Evolutionary conservation across 257 asterid genomes (phyloP).

Genomic region (Fraxinus cuspidata): DNA sequence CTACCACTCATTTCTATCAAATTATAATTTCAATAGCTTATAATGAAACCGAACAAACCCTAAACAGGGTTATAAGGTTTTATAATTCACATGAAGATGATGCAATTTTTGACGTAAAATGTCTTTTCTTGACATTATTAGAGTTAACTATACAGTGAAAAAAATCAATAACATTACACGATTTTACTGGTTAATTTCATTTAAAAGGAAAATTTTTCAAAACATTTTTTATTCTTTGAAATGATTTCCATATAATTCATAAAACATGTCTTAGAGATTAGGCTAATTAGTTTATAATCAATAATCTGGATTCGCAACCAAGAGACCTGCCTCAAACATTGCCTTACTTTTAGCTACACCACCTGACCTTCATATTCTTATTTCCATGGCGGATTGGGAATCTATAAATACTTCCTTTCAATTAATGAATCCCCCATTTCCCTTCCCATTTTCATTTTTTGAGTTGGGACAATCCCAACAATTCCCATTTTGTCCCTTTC

Average conservation of each 20-base stretch:
- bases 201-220: no score
- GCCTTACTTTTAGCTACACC: conserved; percentile 4
- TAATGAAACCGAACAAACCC: no score
- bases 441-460: background rate
- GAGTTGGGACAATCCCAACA: background rate
- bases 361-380: background rate
- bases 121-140: no score
- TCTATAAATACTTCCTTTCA: background rate
- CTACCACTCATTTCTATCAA: no score
- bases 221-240: background rate
- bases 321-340: background rate
- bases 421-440: background rate
- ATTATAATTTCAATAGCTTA: no score
- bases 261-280: background rate
- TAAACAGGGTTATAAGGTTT: no score
- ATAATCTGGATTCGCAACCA: background rate
- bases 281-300: background rate
- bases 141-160: no score
- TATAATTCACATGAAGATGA: no score
- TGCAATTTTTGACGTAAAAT: no score
- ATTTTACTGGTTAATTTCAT: no score
- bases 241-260: no score
- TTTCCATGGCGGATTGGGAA: background rate
- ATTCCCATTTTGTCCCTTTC: background rate
- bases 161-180: no score